Evolutionary conservation across 2,329 filamentous ascomycete species (phyloP), one percentile per base, ranked within the genome.

Genomic region (Aspergillus luchuensis): DNA sequence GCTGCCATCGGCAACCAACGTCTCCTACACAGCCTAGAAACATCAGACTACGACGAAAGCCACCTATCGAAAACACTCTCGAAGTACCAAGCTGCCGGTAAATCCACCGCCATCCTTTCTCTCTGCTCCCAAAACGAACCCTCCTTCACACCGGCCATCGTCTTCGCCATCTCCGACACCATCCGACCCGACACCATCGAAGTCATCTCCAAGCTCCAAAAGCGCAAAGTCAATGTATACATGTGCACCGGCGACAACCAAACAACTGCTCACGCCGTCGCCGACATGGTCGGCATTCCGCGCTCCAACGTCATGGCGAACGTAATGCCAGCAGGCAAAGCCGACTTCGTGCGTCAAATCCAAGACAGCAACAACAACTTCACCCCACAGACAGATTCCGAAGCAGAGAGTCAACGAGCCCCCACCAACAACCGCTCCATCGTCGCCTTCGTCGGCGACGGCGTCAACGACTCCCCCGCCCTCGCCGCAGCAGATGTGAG

Each of bases 171-270:
- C 52, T 88, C 92, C 0, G 93, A 97, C 67, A 87, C 91, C 1
- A 85, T 97, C 64, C 89, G 93, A 2, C 84, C 86, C 0, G 91
- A 96, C 75, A 88, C 92, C 0, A 76, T 79, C 1, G 71, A 79
- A 7, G 87, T 94, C 17, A 84, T 96, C 60, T 75, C 78, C 6
- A 82, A 87, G 1, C 85, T 97, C 0, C 84, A 85, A 47, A 76
- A 82, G 4, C 84, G 85, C 15, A 87, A 89, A 19, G 88, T 90
- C 50, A 85, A 88, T 33, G 90, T 96, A 4, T 97, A 89, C 87
- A 96, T 97, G 91, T 87, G 97, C 39, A 96, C 92, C 0, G 93
- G 93, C 30, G 93, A 97, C 79, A 97, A 97, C 71, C 79, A 82
- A n/a, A 87, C 81, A n/a, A 97, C 93, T 0, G 93, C 93, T 2